Evolutionary conservation across 2,329 filamentous ascomycete genomes (phyloP), one percentile per base, ranked within the genome.

Genomic region (Rutstroemia sp.): DNA sequence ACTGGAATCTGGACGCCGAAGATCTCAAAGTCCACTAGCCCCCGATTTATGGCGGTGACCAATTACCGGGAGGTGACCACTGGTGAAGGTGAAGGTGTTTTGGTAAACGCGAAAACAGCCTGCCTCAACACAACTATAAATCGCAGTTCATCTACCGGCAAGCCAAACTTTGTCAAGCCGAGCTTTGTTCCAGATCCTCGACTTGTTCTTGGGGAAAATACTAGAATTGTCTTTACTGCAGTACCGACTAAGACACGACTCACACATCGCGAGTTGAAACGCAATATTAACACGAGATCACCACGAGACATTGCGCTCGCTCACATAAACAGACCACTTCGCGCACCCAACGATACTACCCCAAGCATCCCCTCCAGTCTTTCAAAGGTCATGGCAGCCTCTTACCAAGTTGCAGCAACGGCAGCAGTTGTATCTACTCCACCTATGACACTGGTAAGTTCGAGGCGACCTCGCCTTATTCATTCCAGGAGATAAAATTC

Each of bases 351-450:
- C 46, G 38, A 55, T 17, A 45, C 38, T 23, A 23, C 3, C 5
- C 38, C 47, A 17, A 10, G 17, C 5, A 51, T 19, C n/a, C 47
- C 38, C 25, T 55, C 46, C 8, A 50, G 50, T 30, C 53, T 55
- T 16, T 55, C 53, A 21, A 38, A 55, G 25, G 53, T 50, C 19
- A 50, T 50, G 47, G 42, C 44, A 34, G 38, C 46, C 10, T 23
- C 50, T 10, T 45, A 51, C 47, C 17, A 25, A 7, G 42, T 38
- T 17, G 17, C 19, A 23, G 46, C 34, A 23, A 46, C 34, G 2
- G 25, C 17, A 48, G n/a, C 21, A 5, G 10, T 48, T 45, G 46
- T 25, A 25, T 2, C 14, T 10, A 51, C 25, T 10, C 25, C 46
- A 36, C 16, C 38, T 17, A 14, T 23, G 5, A 55, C 16, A 4